Conservation (phyloP, 75 land plant species). For the Adiantum capillusveneris region DNA sequence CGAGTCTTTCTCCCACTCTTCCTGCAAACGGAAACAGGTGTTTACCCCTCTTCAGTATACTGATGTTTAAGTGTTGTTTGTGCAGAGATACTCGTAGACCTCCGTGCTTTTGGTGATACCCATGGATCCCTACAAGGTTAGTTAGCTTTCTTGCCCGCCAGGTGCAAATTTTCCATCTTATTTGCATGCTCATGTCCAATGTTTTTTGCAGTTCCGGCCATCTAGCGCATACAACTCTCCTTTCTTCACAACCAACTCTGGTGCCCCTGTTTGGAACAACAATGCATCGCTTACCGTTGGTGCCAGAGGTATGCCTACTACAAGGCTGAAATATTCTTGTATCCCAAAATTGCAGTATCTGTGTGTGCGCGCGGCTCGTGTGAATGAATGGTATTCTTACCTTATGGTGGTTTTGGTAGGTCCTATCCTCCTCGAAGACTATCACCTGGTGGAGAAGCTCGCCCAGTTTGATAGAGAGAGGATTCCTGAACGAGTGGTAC, state of each 20-base stretch:
- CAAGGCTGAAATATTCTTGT: not conserved
- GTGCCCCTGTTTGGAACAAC: constrained; percentile 80
- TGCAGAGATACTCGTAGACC: no score
- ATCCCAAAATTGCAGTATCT: no score
- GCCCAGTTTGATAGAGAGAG: constrained; percentile 41
- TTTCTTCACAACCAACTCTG: constrained; percentile 60
- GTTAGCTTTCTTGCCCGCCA: no score
- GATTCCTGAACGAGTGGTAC: constrained; percentile 44
- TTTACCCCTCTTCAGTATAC: no score
- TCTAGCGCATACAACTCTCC: constrained; percentile 52
- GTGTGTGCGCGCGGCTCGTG: no score
- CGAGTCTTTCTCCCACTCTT: no score
- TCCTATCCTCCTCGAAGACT: constrained; percentile 40
- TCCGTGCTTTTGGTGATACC: no score
- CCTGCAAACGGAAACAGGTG: no score
- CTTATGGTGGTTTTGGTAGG: constrained; percentile 10
- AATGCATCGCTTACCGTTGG: constrained; percentile 68
- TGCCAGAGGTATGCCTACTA: constrained; percentile 35
- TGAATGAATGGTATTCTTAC: not conserved
- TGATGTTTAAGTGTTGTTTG: no score
- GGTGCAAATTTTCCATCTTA: no score
- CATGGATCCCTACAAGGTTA: no score
- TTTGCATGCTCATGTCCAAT: no score
- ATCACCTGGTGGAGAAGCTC: constrained; percentile 44
- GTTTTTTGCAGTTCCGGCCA: constrained; percentile 54